phyloP scores from a whole-genome alignment of 2,329 filamentous ascomycete species.

The Myriosclerotinia curreyana region DNA sequence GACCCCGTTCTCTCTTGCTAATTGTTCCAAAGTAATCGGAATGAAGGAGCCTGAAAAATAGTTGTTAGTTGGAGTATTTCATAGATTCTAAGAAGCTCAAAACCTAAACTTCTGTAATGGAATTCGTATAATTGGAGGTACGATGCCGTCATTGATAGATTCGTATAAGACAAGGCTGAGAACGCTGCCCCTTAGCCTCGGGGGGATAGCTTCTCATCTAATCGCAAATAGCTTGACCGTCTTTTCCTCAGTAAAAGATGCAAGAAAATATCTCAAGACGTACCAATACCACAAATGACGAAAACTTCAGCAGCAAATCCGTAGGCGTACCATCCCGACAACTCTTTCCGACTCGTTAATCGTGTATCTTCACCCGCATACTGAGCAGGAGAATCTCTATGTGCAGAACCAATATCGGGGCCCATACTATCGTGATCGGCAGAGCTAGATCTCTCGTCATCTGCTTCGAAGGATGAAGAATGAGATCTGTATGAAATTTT shows the following conservation, averaged over 20 bases:
- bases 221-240: conserved; percentile 3
- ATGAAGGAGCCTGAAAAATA: conserved; percentile 75
- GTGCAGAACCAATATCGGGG: conserved; percentile 36
- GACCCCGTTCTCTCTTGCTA: conserved; percentile 88
- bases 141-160: conserved; percentile 15
- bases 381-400: conserved; percentile 41
- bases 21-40: conserved; percentile 88
- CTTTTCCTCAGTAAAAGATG: neutral
- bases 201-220: conserved; percentile 3
- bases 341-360: conserved; percentile 82
- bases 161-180: neutral
- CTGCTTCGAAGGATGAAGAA: conserved; percentile 62
- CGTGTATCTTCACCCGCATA: conserved; percentile 84
- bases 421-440: conserved; percentile 39
- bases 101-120: conserved; percentile 16
- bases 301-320: conserved; percentile 96
- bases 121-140: conserved; percentile 15
- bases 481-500: conserved; percentile 58
- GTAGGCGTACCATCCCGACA: conserved; percentile 94
- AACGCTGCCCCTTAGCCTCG: neutral
- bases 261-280: conserved; percentile 39
- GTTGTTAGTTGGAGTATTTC: conserved; percentile 24
- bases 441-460: conserved; percentile 60
- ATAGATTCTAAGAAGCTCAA: conserved; percentile 1
- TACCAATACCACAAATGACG: conserved; percentile 83